Base-by-base conservation (phyloP, 345 rosid genomes). In the Eucalyptus coolabah region DNA sequence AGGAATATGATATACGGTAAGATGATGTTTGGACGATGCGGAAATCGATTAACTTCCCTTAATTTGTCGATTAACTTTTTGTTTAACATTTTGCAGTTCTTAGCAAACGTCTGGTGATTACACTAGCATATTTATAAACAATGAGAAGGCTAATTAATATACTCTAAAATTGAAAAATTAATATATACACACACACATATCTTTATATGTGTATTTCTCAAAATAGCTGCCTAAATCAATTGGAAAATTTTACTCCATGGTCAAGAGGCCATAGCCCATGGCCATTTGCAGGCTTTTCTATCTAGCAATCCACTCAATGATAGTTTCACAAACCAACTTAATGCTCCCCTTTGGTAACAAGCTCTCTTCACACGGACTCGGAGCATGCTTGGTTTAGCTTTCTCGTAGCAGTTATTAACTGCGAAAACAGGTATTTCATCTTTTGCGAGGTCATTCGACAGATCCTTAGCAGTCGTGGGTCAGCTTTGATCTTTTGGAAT, bases 141-240 rank as follows among this genome's bases (percentile, higher is more conserved):
- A 69, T 18, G 81, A 69, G 24, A 34, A 69, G 81, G 44, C 42
- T 69, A 69, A 69, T 69, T 12, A 17, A 34, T 18, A 18, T 34
- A 34, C 81, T 69, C 14, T n/a, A 65, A n/a, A 65, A 30, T 30
- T 32, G 19, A n/a, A 65, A 65, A n/a, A 60, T 63, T 65, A 65
- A 65, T 23, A 50, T 0, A 54, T 0, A 54, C 1, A 51, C 53
- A 50, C 54, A 18, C 4, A 51, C 0, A 51, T 0, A 51, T 18
- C 2, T 51, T 51, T 51, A 51, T 51, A 51, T 7, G 56, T 51
- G 56, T 18, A 28, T 60, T 17, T 32, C 81, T 32, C 12, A 69
- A 69, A 9, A 69, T 9, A 18, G 81, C 44, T 69, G 24, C 81
- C 24, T 69, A 69, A 32, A 69, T 34, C 81, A 34, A 12, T 28